These are phyloP conservation scores for Allomyces arbusculus DNA, from an alignment of 192 early-diverging fungal species.

Conservation along the genomic window DNA sequence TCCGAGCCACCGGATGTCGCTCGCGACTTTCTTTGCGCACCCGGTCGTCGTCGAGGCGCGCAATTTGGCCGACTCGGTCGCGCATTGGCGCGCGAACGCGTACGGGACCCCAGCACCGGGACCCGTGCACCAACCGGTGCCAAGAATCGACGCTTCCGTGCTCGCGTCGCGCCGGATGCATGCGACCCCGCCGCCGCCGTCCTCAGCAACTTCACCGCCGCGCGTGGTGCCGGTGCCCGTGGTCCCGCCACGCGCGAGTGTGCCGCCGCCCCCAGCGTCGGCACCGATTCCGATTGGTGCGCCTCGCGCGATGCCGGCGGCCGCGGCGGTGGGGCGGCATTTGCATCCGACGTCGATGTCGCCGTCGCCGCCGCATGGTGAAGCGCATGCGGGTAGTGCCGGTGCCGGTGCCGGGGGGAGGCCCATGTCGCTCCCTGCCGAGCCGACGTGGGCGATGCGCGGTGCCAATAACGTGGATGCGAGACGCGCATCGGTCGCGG, in stretches of 20 bases:
- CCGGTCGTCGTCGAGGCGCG: conserved; percentile 27
- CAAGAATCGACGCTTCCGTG: neutral
- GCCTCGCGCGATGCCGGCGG: neutral
- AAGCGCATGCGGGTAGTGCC: neutral
- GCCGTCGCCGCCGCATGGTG: neutral
- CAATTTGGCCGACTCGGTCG: neutral
- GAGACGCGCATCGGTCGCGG: no score
- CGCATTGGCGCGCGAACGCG: neutral
- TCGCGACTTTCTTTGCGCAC: conserved; percentile 87
- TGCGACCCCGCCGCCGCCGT: neutral
- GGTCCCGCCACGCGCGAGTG: neutral
- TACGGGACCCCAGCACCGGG: neutral
- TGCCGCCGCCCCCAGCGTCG: neutral
- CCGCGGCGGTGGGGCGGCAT: neutral
- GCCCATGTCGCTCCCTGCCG: neutral
- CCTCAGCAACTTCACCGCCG: neutral
- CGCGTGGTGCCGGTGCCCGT: neutral
- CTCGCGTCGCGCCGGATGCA: conserved; percentile 1
- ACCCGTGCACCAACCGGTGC: neutral
- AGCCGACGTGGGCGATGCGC: neutral
- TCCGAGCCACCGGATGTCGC: conserved; percentile 71
- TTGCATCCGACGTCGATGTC: neutral
- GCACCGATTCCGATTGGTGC: neutral
- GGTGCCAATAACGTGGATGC: neutral
- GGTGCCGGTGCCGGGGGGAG: neutral